Percentiles rank a stretch among this genome's conserved stretches.
Conservation (phyloP, 2,329 filamentous ascomycete species). For the Botryotinia globosa region DNA sequence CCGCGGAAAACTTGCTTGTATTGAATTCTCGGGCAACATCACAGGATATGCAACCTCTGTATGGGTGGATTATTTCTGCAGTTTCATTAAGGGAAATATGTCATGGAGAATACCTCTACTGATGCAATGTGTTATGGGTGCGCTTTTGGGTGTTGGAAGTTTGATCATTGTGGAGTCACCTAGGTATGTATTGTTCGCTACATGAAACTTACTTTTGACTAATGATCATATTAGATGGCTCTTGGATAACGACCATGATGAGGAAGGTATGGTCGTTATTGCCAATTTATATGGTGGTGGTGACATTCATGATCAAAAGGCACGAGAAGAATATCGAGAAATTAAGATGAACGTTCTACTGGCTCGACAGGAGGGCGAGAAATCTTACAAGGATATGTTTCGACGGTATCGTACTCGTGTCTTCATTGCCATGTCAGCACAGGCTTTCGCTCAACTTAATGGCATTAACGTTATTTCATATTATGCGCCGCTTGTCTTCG, state of each 20-base stretch:
- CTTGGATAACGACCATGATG: constrained; percentile 94
- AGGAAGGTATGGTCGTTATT: constrained; percentile 97
- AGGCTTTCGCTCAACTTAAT: constrained; percentile 92
- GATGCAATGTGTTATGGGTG: constrained; percentile 94
- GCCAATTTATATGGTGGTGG: constrained; percentile 95
- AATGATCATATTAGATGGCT: constrained; percentile 70
- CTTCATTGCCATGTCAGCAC: constrained; percentile 98
- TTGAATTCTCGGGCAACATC: constrained; percentile 97
- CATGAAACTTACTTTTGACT: neutral
- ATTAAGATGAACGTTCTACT: constrained; percentile 98
- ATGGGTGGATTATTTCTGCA: constrained; percentile 98
- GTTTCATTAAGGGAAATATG: constrained; percentile 77
- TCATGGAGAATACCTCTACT: constrained; percentile 88
- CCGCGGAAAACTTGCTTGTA: constrained; percentile 90
- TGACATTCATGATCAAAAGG: constrained; percentile 89
- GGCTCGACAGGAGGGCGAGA: constrained; percentile 90
- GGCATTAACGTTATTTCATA: constrained; percentile 99
- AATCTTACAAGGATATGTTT: constrained; percentile 93
- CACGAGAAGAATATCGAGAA: constrained; percentile 92
- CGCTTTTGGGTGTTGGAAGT: constrained; percentile 78
- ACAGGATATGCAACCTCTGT: constrained; percentile 93
- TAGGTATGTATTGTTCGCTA: constrained; percentile 51
- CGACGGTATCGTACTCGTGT: constrained; percentile 85
- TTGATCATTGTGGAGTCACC: constrained; percentile 95
- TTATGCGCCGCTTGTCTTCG: constrained; percentile 94